Percentiles rank a stretch among this genome's conserved stretches.
Evolutionary conservation across 148 eudicot genomes (phyloP).

Genomic region (Rhododendron molle): DNA sequence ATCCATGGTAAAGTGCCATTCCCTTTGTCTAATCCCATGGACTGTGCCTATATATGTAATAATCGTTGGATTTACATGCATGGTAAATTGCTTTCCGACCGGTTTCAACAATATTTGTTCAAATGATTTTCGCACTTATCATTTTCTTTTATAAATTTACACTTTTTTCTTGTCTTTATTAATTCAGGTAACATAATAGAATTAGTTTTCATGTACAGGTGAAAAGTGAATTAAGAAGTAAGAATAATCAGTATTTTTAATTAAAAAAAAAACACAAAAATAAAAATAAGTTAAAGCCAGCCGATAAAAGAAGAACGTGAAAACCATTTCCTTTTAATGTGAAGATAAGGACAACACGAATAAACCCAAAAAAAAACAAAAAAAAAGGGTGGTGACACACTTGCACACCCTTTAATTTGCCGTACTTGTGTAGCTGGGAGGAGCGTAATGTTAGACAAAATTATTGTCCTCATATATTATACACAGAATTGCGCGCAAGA

Average conservation of each 20-base stretch:
- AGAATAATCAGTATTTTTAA: neutral
- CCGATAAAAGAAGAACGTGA: neutral
- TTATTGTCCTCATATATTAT: too few species aligned
- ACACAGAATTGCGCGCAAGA: neutral
- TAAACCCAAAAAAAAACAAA: neutral
- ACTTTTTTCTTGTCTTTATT: neutral
- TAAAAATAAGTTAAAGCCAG: neutral
- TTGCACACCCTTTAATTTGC: neutral
- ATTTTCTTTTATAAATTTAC: neutral
- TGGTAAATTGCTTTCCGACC: neutral
- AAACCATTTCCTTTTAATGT: neutral
- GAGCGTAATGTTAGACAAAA: too few species aligned
- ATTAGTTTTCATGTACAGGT: neutral
- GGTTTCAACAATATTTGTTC: neutral
- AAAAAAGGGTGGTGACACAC: neutral
- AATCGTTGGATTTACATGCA: neutral
- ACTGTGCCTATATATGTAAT: neutral
- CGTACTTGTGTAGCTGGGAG: neutral
- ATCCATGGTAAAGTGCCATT: neutral
- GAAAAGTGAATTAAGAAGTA: neutral
- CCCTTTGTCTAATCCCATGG: neutral
- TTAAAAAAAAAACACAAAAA: neutral
- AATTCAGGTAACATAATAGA: neutral
- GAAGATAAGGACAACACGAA: neutral
- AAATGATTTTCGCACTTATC: neutral